Evolutionary conservation across 2,329 filamentous ascomycete genomes (phyloP), one percentile per base, ranked within the genome.

Genomic region (Colletotrichum sp.): DNA sequence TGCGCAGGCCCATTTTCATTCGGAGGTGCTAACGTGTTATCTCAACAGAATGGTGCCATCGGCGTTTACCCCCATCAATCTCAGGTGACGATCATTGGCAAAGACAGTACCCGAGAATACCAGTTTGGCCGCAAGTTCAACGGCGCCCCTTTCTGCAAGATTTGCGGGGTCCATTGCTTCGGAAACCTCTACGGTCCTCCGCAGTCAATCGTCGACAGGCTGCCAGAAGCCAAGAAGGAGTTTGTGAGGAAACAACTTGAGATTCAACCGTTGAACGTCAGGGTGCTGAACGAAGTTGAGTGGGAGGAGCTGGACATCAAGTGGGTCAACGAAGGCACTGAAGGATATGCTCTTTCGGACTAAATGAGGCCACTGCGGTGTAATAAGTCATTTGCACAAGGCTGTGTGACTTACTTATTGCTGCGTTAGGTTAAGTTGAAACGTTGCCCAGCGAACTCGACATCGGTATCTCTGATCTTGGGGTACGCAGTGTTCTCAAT

Each of bases 151-250:
- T 74, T 78, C 63, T 84, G 82, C 77, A 76, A 75, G 10, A 81
- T 71, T 1, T 84, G 82, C 58, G 82, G 82, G 4, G 81, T 83
- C 1, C 74, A 74, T 21, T 77, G 82, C 24, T 82, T 81, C 48
- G 69, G 61, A 12, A 81, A 78, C 18, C 68, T 83, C 4, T 80
- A 83, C 36, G 82, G 82, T 3, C 82, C 82, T 4, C 81, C 79
- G 1, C 64, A 79, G 12, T 79, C 79, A 58, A 34, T 81, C 14
- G 78, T 84, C n/a, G 79, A 80, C 64, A 79, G 70, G 21, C 58
- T 82, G 3, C 73, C 80, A 1, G 75, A 78, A 4, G 80, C 81
- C 63, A 79, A 78, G 43, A 77, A 77, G 64, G 78, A 78, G 28
- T 59, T 38, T 12, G 79, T 78, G 14, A 71, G 64, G 2, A 75